A percentile compares a stretch with the other conserved stretches of the same genome.
Conservation (phyloP, 768 basidiomycete genomes). For the Auriculariales sp. region DNA sequence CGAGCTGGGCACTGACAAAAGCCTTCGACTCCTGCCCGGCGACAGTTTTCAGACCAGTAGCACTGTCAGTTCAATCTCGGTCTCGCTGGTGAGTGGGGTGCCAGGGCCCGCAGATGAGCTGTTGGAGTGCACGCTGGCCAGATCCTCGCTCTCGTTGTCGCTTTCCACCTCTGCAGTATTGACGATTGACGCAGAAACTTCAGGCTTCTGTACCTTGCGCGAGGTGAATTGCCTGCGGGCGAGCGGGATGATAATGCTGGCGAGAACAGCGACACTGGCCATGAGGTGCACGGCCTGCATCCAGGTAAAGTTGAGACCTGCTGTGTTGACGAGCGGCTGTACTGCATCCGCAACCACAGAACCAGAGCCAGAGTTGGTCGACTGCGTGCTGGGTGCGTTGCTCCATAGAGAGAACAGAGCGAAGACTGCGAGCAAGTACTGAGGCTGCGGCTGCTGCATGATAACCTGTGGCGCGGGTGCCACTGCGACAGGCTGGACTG, state of each 20-base stretch:
- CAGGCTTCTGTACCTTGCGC: background rate
- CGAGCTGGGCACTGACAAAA: slow-evolving; percentile 25
- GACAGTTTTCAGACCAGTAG: no score
- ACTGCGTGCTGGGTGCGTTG: slow-evolving; percentile 37
- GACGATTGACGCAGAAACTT: background rate
- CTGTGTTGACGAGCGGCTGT: background rate
- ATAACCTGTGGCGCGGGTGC: slow-evolving; percentile 9
- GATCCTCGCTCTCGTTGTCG: no score
- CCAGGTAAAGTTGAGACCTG: slow-evolving; percentile 25
- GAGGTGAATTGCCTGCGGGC: background rate
- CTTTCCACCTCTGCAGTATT: no score
- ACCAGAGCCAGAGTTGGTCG: slow-evolving; percentile 14
- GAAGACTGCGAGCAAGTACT: slow-evolving; percentile 72
- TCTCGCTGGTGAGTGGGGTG: no score
- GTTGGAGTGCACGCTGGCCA: no score
- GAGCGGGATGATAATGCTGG: slow-evolving; percentile 2
- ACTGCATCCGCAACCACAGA: background rate
- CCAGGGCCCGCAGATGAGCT: no score
- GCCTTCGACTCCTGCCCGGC: background rate
- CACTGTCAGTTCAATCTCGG: no score
- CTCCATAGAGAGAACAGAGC: slow-evolving; percentile 81
- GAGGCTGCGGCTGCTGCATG: slow-evolving; percentile 16
- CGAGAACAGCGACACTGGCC: slow-evolving; percentile 11
- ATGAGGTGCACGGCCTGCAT: slow-evolving; percentile 23
- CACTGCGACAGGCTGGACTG: slow-evolving; percentile 11